phyloP scores from a whole-genome alignment of 2,329 filamentous ascomycete genomes.

The Pseudomassariella vexata region DNA sequence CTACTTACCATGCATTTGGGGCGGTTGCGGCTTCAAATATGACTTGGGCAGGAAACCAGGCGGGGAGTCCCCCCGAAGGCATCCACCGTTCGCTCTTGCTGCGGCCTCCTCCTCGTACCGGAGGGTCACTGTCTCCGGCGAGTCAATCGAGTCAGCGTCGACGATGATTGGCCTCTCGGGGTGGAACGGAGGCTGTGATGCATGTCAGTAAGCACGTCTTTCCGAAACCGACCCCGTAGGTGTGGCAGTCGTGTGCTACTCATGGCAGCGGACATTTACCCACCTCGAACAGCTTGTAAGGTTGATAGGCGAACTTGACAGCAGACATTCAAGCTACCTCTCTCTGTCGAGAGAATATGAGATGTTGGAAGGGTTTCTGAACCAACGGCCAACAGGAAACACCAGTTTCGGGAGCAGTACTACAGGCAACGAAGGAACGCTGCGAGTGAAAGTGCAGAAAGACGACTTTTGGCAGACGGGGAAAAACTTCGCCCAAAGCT shows the following conservation, averaged over 20 bases:
- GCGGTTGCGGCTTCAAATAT: slow-evolving; percentile 70
- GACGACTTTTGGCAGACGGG: slow-evolving; percentile 1
- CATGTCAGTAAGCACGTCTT: slow-evolving; percentile 12
- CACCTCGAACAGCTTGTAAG: slow-evolving; percentile 56
- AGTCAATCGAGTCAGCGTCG: slow-evolving; percentile 49
- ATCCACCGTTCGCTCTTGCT: slow-evolving; percentile 45
- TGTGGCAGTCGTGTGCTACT: no score
- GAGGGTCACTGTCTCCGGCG: slow-evolving; percentile 50
- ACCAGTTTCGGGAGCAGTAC: slow-evolving; percentile 30
- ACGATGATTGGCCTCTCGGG: slow-evolving; percentile 52
- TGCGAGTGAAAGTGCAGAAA: slow-evolving; percentile 9
- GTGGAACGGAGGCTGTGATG: slow-evolving; percentile 43
- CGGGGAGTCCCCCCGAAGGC: slow-evolving; percentile 51
- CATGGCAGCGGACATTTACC: no score
- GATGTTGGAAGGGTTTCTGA: slow-evolving; percentile 23
- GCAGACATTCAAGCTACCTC: slow-evolving; percentile 51
- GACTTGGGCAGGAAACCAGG: slow-evolving; percentile 67
- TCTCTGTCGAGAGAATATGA: slow-evolving; percentile 12
- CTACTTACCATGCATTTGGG: slow-evolving; percentile 81
- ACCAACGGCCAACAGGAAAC: slow-evolving; percentile 23
- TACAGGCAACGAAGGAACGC: slow-evolving; percentile 16
- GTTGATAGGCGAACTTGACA: slow-evolving; percentile 48
- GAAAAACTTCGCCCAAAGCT: no score
- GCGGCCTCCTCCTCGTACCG: slow-evolving; percentile 51
- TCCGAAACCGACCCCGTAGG: background rate